Evolutionary conservation across 208 protist species (phyloP).

Genomic region (Leishmania aethiopica): DNA sequence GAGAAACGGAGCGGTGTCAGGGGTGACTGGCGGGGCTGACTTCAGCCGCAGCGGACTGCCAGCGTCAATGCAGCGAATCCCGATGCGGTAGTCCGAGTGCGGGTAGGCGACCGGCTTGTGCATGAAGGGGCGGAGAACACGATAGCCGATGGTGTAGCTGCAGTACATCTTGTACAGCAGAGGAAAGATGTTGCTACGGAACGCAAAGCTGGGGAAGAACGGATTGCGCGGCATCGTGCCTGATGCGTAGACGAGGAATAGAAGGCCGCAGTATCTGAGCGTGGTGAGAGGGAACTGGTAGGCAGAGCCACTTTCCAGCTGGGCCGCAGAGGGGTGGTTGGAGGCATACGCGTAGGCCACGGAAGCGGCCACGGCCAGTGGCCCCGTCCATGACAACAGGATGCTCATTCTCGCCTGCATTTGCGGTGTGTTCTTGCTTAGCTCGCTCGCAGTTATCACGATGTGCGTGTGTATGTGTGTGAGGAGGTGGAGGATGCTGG

Average conservation of each 20-base stretch:
- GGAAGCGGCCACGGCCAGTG: conserved; percentile 26
- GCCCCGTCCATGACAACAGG: conserved; percentile 19
- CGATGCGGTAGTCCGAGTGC: conserved; percentile 83
- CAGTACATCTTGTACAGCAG: conserved; percentile 79
- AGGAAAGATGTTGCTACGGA: conserved; percentile 61
- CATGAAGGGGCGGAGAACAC: conserved; percentile 46
- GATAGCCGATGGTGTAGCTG: conserved; percentile 65
- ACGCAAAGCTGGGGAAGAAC: conserved; percentile 61
- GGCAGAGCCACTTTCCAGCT: conserved; percentile 10
- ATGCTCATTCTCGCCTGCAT: background rate
- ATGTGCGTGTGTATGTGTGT: no score
- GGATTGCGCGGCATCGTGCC: conserved; percentile 56
- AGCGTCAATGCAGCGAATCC: conserved; percentile 54
- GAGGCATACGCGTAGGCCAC: conserved; percentile 34
- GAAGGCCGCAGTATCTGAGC: conserved; percentile 25
- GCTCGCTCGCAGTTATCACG: background rate
- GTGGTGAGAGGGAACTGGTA: conserved; percentile 29
- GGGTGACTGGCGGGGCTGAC: conserved; percentile 1
- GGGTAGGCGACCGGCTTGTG: conserved; percentile 57
- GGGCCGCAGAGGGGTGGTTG: conserved; percentile 25
- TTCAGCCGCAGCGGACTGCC: conserved; percentile 19
- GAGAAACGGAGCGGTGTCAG: conserved; percentile 7
- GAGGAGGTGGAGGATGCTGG: background rate
- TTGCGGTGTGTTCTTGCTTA: background rate
- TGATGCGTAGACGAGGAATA: conserved; percentile 40